phyloP scores from a whole-genome alignment of 768 basidiomycete species.

The Trametes villosa region DNA sequence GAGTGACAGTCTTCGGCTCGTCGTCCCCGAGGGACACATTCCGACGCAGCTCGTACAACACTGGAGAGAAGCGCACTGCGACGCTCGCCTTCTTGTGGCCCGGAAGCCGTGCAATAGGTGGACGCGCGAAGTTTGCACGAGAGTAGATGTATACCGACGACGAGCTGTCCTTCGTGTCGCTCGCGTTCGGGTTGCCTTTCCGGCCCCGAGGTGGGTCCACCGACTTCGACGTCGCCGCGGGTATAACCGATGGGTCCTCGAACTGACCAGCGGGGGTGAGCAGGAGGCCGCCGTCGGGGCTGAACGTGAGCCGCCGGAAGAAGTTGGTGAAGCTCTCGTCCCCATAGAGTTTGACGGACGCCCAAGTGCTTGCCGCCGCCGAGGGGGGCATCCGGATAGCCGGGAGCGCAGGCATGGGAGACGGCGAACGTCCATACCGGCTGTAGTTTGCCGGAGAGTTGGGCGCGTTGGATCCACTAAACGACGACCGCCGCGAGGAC shows the following conservation, averaged over 20 bases:
- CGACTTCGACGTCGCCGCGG: constrained; percentile 42
- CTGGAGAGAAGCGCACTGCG: constrained; percentile 91
- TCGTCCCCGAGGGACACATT: constrained; percentile 46
- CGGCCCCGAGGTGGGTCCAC: constrained; percentile 59
- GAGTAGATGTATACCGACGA: constrained; percentile 93
- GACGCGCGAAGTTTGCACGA: constrained; percentile 89
- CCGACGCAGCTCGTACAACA: constrained; percentile 87
- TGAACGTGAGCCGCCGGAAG: constrained; percentile 92
- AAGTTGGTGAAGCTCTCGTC: constrained; percentile 96
- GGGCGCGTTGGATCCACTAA: constrained; percentile 85
- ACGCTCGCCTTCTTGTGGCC: constrained; percentile 97
- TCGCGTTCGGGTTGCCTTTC: constrained; percentile 54
- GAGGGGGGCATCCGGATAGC: constrained; percentile 77
- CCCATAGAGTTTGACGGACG: constrained; percentile 83
- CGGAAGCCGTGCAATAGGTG: constrained; percentile 92
- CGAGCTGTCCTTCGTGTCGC: constrained; percentile 40
- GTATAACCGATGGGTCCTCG: constrained; percentile 79
- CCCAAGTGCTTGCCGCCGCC: constrained; percentile 57
- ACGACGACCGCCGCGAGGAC: constrained; percentile 64
- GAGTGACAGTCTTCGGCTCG: constrained; percentile 58
- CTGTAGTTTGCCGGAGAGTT: constrained; percentile 62
- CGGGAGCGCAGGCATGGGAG: constrained; percentile 90
- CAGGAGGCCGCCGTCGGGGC: constrained; percentile 91
- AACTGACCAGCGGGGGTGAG: constrained; percentile 97
- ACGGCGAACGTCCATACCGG: constrained; percentile 81